Conservation (phyloP, 2,329 filamentous ascomycete species). For the Epichloe gansuensis region DNA sequence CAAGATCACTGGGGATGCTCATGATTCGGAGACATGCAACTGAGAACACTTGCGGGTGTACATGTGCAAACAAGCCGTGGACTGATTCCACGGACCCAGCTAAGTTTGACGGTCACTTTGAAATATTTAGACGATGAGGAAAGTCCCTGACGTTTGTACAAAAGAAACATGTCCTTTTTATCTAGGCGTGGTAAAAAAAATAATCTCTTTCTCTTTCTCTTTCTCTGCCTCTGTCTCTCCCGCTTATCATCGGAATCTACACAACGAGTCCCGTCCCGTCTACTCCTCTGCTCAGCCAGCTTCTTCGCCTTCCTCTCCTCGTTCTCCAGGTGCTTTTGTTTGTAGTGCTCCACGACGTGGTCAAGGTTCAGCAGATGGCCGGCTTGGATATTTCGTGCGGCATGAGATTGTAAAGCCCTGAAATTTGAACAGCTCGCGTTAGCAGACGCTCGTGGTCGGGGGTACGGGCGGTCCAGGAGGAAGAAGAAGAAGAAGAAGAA, state of each 20-base stretch:
- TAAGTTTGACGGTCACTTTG: too few relatives aligned
- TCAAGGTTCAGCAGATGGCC: slow-evolving; percentile 43
- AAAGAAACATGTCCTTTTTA: background rate
- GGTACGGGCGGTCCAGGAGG: background rate
- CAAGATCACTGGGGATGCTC: background rate
- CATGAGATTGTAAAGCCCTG: slow-evolving; percentile 39
- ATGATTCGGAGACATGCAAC: background rate
- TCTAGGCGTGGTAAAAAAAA: background rate
- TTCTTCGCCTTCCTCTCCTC: slow-evolving; percentile 43
- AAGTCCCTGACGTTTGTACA: slow-evolving; percentile 2
- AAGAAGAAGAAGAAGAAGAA: background rate
- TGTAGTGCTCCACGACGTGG: slow-evolving; percentile 45
- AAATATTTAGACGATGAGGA: background rate
- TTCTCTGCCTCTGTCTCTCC: too few relatives aligned
- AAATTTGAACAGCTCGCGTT: background rate
- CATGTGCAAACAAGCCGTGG: too few relatives aligned
- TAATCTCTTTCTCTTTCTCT: background rate
- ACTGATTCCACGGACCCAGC: too few relatives aligned
- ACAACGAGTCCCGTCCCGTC: slow-evolving; percentile 9
- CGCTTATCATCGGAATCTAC: background rate
- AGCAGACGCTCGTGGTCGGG: too few relatives aligned
- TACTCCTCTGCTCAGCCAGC: slow-evolving; percentile 27
- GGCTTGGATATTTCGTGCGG: slow-evolving; percentile 40
- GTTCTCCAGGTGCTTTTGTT: slow-evolving; percentile 39
- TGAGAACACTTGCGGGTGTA: too few relatives aligned